Conservation (phyloP, 2,329 filamentous ascomycete genomes). For the Acarospora socialis region DNA sequence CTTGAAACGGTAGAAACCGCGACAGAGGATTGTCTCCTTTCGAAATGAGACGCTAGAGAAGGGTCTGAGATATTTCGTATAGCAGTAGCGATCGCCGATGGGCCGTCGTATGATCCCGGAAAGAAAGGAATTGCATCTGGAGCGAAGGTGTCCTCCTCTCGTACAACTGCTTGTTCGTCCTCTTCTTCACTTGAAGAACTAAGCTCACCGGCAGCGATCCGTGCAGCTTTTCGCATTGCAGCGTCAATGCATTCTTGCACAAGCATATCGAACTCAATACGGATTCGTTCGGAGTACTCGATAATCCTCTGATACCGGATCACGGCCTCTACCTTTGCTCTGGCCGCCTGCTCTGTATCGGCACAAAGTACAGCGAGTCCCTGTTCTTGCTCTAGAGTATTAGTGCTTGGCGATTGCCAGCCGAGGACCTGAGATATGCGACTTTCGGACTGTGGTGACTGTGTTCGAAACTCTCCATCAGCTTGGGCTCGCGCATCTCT, state of each 20-base stretch:
- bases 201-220: slow-evolving; percentile 70
- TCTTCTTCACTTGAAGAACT: slow-evolving; percentile 54
- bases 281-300: slow-evolving; percentile 90
- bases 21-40: slow-evolving; percentile 44
- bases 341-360: slow-evolving; percentile 74
- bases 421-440: slow-evolving; percentile 87
- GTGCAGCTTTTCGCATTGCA: slow-evolving; percentile 76
- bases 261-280: slow-evolving; percentile 79
- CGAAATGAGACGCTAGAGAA: slow-evolving; percentile 28
- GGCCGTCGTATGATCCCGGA: slow-evolving; percentile 42
- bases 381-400: slow-evolving; percentile 84
- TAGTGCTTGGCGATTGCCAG: slow-evolving; percentile 89
- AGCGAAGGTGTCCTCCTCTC: slow-evolving; percentile 32
- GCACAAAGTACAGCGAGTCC: slow-evolving; percentile 75
- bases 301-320: slow-evolving; percentile 83
- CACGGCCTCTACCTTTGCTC: slow-evolving; percentile 82
- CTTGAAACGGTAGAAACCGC: slow-evolving; percentile 64
- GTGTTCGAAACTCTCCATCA: slow-evolving; percentile 67
- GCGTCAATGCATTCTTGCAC: slow-evolving; percentile 94
- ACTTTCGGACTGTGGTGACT: slow-evolving; percentile 91
- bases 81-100: slow-evolving; percentile 43
- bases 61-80: slow-evolving; percentile 41
- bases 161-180: slow-evolving; percentile 37
- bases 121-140: slow-evolving; percentile 28
- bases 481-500: slow-evolving; percentile 62